A percentile compares a stretch with the other conserved stretches of the same genome.
Conservation (phyloP, 176 grass and related monocot species). For the Neostapfia colusana region DNA sequence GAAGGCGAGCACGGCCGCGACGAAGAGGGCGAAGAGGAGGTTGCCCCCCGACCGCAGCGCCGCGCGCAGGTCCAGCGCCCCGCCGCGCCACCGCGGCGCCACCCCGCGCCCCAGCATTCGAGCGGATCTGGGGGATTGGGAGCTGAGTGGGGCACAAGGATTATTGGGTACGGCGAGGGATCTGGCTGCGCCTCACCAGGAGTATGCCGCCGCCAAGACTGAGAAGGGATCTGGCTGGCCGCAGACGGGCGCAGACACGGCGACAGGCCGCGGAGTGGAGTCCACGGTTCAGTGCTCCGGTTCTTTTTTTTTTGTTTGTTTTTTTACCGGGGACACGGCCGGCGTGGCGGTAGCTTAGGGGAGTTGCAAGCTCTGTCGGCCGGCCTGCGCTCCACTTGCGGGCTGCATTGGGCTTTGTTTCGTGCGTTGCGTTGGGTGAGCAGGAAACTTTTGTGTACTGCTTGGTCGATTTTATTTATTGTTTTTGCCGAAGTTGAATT, state of each 20-base stretch:
- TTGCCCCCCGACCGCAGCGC: conserved; percentile 62
- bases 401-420: not conserved
- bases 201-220: not conserved
- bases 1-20: conserved; percentile 80
- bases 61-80: conserved; percentile 44
- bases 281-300: no score
- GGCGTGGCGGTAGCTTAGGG: not conserved
- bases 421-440: not conserved
- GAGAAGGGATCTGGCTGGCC: not conserved
- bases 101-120: conserved; percentile 44
- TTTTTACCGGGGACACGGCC: not conserved
- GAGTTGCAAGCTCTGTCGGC: not conserved
- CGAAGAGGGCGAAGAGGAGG: conserved; percentile 85
- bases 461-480: no score
- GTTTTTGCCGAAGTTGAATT: no score
- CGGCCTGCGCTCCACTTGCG: no score
- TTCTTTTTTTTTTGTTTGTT: no score
- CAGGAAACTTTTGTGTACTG: no score
- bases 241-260: conserved; percentile 24
- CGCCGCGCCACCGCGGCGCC: conserved; percentile 46
- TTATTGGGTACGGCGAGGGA: conserved; percentile 31
- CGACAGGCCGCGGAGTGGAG: not conserved
- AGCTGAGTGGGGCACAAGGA: not conserved
- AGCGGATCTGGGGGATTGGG: conserved; percentile 36
- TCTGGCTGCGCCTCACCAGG: conserved; percentile 23